Conservation (phyloP, 2,329 filamentous ascomycete species). For the Arthroderma sp. region DNA sequence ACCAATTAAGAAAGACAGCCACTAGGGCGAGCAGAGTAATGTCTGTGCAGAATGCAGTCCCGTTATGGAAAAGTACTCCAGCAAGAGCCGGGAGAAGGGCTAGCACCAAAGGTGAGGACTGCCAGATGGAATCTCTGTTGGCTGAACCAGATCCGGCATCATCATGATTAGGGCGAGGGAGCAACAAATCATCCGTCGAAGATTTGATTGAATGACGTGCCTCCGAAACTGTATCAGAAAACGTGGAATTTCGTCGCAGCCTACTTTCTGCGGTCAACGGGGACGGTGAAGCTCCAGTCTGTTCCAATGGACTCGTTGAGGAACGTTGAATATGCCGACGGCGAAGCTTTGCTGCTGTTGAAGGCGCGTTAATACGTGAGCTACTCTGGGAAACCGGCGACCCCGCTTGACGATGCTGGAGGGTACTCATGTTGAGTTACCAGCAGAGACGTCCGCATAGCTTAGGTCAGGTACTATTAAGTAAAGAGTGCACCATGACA, state of each 20-base stretch:
- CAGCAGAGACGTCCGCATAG: too few relatives aligned
- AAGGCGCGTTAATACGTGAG: background rate
- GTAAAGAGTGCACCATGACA: too few relatives aligned
- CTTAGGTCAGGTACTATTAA: too few relatives aligned
- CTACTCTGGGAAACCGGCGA: background rate
- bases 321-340: background rate
- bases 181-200: slow-evolving; percentile 57
- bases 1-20: slow-evolving; percentile 84
- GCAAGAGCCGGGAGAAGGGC: slow-evolving; percentile 76
- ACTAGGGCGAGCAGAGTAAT: slow-evolving; percentile 66
- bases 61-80: slow-evolving; percentile 73
- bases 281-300: slow-evolving; percentile 21
- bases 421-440: too few relatives aligned
- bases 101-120: slow-evolving; percentile 68
- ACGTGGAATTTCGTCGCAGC: slow-evolving; percentile 59
- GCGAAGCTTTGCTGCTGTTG: background rate
- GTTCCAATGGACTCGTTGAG: too few relatives aligned
- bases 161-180: slow-evolving; percentile 37
- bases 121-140: slow-evolving; percentile 54
- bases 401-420: background rate
- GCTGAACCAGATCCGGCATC: slow-evolving; percentile 17
- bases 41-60: slow-evolving; percentile 71
- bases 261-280: slow-evolving; percentile 21
- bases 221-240: slow-evolving; percentile 63
- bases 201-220: slow-evolving; percentile 49